These are phyloP conservation scores for Fusarium decemcellulare DNA, from an alignment of 2,329 filamentous ascomycete genomes.

Conservation along the genomic window DNA sequence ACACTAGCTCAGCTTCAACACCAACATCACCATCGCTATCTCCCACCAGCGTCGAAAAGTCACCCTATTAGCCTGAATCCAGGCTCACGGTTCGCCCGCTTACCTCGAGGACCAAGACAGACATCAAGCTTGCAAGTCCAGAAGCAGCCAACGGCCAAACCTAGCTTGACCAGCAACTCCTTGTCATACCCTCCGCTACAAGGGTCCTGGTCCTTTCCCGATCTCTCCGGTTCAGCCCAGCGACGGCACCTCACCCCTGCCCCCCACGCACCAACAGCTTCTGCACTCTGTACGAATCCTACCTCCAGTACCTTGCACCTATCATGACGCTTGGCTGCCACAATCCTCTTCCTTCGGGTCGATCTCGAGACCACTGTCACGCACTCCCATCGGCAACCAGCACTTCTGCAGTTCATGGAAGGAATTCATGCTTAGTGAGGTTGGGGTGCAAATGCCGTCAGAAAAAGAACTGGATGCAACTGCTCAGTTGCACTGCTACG, in stretches of 20 bases:
- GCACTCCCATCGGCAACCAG: conserved; percentile 18
- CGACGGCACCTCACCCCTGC: conserved; percentile 25
- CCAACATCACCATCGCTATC: conserved; percentile 10
- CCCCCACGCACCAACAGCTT: conserved; percentile 34
- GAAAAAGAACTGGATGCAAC: neutral
- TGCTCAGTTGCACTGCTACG: neutral
- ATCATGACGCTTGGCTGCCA: conserved; percentile 18
- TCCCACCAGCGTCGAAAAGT: conserved; percentile 4
- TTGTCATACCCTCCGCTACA: conserved; percentile 8
- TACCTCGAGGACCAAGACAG: conserved; percentile 13
- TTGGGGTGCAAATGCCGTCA: neutral
- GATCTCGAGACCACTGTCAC: conserved; percentile 23
- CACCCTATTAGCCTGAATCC: conserved; percentile 13
- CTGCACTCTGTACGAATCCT: conserved; percentile 6
- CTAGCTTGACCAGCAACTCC: conserved; percentile 2
- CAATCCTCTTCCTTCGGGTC: conserved; percentile 15
- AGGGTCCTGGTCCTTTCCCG: conserved; percentile 28
- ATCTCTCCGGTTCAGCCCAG: conserved; percentile 23
- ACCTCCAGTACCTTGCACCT: conserved; percentile 18
- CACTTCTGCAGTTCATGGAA: neutral
- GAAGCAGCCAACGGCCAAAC: neutral
- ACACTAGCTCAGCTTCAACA: conserved; percentile 12
- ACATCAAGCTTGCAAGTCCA: conserved; percentile 3
- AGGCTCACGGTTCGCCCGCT: conserved; percentile 18
- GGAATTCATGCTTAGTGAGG: neutral